phyloP scores from a whole-genome alignment of 1,284 basidiomycete genomes.

The Rhodofomes roseus region DNA sequence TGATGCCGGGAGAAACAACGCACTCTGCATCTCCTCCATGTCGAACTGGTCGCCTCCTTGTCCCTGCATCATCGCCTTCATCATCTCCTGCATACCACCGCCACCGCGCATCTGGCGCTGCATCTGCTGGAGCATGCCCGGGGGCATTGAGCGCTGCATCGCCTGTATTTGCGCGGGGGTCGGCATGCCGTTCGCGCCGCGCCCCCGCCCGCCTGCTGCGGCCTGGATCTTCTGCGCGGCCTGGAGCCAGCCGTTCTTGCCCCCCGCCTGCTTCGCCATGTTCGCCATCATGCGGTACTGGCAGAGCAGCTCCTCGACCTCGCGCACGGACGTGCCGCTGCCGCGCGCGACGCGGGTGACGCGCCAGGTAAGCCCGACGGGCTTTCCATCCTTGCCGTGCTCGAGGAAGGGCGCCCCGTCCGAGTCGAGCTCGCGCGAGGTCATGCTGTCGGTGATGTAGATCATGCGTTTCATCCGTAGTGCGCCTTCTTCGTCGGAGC shows the following conservation, averaged over 20 bases:
- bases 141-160: slow-evolving; percentile 89
- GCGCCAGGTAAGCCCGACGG: slow-evolving; percentile 79
- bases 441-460: slow-evolving; percentile 99
- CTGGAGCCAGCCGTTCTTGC: slow-evolving; percentile 91
- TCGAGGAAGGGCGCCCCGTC: slow-evolving; percentile 90
- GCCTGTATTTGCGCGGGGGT: slow-evolving; percentile 90
- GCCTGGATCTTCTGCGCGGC: slow-evolving; percentile 90
- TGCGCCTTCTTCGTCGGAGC: slow-evolving; percentile 89
- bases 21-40: slow-evolving; percentile 86
- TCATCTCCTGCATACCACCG: slow-evolving; percentile 92
- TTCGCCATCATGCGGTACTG: slow-evolving; percentile 98
- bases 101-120: slow-evolving; percentile 79
- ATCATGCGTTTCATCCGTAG: slow-evolving; percentile 96
- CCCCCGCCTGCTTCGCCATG: slow-evolving; percentile 96
- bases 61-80: slow-evolving; percentile 94
- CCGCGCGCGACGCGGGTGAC: slow-evolving; percentile 89
- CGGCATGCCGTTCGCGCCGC: slow-evolving; percentile 83
- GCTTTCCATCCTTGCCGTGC: slow-evolving; percentile 79
- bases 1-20: slow-evolving; percentile 26
- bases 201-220: slow-evolving; percentile 79
- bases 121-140: slow-evolving; percentile 85
- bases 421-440: slow-evolving; percentile 89
- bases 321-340: slow-evolving; percentile 93
- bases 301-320: slow-evolving; percentile 94
- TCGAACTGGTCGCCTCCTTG: slow-evolving; percentile 80